Evolutionary conservation across 352 stramenopile species (phyloP), one percentile per base, ranked within the genome.

Genomic region (Discostella stelligera): DNA sequence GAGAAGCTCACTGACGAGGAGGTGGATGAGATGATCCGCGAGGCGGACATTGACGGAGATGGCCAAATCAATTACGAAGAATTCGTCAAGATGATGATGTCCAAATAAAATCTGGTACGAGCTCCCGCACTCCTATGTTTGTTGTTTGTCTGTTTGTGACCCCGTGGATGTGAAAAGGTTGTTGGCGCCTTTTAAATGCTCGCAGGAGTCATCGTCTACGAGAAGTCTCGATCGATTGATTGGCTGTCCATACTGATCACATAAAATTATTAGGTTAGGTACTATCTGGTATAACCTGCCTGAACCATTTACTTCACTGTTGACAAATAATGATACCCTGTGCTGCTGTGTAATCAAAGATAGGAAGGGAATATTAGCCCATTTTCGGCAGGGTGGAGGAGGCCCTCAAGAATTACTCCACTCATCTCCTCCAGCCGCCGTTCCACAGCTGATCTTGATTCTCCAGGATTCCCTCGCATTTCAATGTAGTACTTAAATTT

Each of bases 401-500:
- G 68, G 50, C 89, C 79, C 27, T 94, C 77, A n/a, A 94, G 56
- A 20, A 93, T 66, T 48, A 85, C 71, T 23, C 76, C 50, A 61
- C 80, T 82, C 81, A 94, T 89, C 50, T 77, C 59, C 30, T 72
- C 49, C 13, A 95, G 70, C 39, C 89, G 83, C 32, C 82, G 64
- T 64, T 85, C 59, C 6, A 94, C 86, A 46, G 80, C 66, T 39
- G 85, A 73, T 65, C 82, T 73, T 10, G 71, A 66, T 32, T 89
- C 71, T 2, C 90, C 90, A 20, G 88, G 85, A 53, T 83, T 58
- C 13, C 91, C 91, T 66, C 80, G 70, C 59, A 94, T 79, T 89
- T 99, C 97, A 41, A 98, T 94, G 82, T 99, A 99, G 80, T 98
- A 98, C 87, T 99, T 99, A 70, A 99, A 96, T 86, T 99, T 99